Percentiles rank a stretch among this genome's conserved stretches.
Conservation (phyloP, 305 asterid genomes). For the Fraxinus latifolia region DNA sequence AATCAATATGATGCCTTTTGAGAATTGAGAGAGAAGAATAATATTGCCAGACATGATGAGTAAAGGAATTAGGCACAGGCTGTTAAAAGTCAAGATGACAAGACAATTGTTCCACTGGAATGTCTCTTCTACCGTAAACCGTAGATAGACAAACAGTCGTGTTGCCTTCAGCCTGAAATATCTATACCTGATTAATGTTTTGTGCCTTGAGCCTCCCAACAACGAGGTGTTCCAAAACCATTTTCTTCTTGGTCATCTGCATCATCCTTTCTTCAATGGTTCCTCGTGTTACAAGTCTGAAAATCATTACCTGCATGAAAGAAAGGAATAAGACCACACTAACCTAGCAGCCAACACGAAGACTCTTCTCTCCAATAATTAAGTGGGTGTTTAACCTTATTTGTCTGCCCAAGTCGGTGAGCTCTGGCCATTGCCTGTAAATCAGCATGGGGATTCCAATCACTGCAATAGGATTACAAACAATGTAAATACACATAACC, state of each 20-base stretch:
- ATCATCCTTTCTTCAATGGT: slow-evolving; percentile 98
- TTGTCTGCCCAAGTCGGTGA: slow-evolving; percentile 97
- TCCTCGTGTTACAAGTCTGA: slow-evolving; percentile 77
- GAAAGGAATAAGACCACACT: slow-evolving; percentile 21
- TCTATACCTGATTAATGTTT: slow-evolving; percentile 79
- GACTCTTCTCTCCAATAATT: slow-evolving; percentile 20
- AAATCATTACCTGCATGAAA: slow-evolving; percentile 81
- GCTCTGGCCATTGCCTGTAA: slow-evolving; percentile 99
- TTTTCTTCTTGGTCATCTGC: slow-evolving; percentile 96
- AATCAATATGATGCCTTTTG: slow-evolving; percentile 16
- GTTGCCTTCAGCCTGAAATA: slow-evolving; percentile 18
- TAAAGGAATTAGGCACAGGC: background rate
- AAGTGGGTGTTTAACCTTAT: slow-evolving; percentile 53
- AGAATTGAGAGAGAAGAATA: slow-evolving; percentile 11
- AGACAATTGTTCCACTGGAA: background rate
- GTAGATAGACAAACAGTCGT: background rate
- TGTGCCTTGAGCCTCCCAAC: slow-evolving; percentile 90
- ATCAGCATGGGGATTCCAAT: slow-evolving; percentile 99
- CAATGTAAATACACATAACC: background rate
- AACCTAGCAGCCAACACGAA: slow-evolving; percentile 25
- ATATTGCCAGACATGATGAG: background rate
- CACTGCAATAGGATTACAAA: slow-evolving; percentile 44
- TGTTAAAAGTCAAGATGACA: background rate
- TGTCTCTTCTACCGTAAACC: background rate
- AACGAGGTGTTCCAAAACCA: slow-evolving; percentile 94